A percentile compares a stretch with the other conserved stretches of the same genome.
These are phyloP conservation scores for Afroboletus lepidellus DNA, from an alignment of 1,284 basidiomycete genomes.

Conservation along the genomic window DNA sequence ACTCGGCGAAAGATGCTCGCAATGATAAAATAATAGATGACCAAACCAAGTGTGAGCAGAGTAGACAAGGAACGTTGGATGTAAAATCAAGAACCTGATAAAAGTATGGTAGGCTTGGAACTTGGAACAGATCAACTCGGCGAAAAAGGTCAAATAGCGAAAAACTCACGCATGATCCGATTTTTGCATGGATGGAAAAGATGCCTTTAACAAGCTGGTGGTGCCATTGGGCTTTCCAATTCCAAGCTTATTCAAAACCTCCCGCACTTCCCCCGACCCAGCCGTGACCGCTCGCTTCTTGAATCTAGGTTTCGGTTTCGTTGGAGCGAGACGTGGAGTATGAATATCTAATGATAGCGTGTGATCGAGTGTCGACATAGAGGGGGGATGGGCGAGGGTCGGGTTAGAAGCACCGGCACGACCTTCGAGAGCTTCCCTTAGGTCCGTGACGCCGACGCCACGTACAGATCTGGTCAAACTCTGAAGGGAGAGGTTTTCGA, in stretches of 20 bases:
- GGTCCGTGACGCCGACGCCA: conserved; percentile 80
- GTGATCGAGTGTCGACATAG: conserved; percentile 74
- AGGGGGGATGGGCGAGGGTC: conserved; percentile 59
- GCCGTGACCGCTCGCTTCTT: conserved; percentile 50
- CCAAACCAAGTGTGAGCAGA: conserved; percentile 1
- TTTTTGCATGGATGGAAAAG: conserved; percentile 54
- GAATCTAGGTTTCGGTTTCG: conserved; percentile 53
- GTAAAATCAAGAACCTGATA: conserved; percentile 15
- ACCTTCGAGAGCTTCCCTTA: conserved; percentile 83
- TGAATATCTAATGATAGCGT: conserved; percentile 48
- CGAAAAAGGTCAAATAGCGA: conserved; percentile 1
- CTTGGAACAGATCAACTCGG: conserved; percentile 10
- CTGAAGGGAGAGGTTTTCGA: conserved; percentile 82
- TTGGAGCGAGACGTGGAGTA: conserved; percentile 41
- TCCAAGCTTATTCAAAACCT: conserved; percentile 73
- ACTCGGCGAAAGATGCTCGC: conserved; percentile 12
- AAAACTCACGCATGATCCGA: conserved; percentile 38
- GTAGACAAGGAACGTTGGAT: conserved; percentile 8
- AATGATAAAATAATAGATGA: conserved; percentile 12
- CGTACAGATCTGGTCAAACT: conserved; percentile 72
- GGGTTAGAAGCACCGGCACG: conserved; percentile 77
- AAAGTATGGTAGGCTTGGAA: conserved; percentile 12
- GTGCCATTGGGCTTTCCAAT: conserved; percentile 69
- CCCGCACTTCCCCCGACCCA: conserved; percentile 70
- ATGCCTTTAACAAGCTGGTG: conserved; percentile 59